Percentiles rank a stretch among this genome's conserved stretches.
phyloP scores from a whole-genome alignment of 495 filamentous ascomycete species.

The Clohesyomyces aquaticus region DNA sequence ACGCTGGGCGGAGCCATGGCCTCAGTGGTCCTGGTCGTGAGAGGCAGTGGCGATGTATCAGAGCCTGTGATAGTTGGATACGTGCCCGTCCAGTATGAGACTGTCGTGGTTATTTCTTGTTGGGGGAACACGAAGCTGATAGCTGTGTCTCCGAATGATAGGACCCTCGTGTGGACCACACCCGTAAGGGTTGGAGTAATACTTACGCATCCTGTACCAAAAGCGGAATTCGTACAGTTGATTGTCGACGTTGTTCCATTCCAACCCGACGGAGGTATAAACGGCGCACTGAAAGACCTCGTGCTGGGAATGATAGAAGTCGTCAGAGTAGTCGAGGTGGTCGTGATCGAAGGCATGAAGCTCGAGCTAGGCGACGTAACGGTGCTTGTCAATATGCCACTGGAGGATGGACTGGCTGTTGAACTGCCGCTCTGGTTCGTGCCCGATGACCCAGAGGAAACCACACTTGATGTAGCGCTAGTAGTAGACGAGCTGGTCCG shows the following conservation, averaged over 20 bases:
- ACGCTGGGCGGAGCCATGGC: slow-evolving; percentile 12
- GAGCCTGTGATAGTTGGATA: slow-evolving; percentile 22
- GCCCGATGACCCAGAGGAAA: neutral
- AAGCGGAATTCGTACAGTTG: neutral
- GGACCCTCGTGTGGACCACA: slow-evolving; percentile 7
- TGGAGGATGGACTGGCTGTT: neutral
- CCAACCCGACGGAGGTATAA: neutral
- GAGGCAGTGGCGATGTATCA: neutral
- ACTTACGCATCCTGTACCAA: neutral
- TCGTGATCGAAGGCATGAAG: neutral
- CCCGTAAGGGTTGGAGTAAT: neutral
- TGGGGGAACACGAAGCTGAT: slow-evolving; percentile 32
- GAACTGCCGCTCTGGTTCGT: neutral
- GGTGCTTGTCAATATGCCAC: neutral
- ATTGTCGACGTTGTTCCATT: neutral
- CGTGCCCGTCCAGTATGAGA: slow-evolving; percentile 34
- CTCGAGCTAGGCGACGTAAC: neutral
- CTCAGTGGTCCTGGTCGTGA: slow-evolving; percentile 10
- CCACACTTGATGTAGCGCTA: neutral
- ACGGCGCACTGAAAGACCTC: neutral
- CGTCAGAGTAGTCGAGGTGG: neutral
- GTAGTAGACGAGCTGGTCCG: neutral
- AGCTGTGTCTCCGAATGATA: slow-evolving; percentile 20
- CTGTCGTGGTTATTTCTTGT: slow-evolving; percentile 14
- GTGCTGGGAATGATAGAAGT: neutral